These are phyloP conservation scores for Cantharellus cinnabarinus DNA, from an alignment of 768 basidiomycete species.

Conservation along the genomic window DNA sequence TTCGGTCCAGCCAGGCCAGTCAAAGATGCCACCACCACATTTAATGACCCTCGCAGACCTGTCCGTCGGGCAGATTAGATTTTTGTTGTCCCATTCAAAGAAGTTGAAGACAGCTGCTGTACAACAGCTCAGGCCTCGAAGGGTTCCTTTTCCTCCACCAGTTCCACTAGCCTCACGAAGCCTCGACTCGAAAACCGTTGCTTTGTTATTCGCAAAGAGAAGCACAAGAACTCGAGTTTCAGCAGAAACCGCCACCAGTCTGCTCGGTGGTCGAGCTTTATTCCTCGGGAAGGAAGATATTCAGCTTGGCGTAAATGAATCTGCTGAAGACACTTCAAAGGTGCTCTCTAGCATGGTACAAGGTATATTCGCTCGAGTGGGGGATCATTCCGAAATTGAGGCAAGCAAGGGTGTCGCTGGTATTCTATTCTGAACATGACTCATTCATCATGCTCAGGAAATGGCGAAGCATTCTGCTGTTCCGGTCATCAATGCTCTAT, in stretches of 20 bases:
- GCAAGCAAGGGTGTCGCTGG: constrained; percentile 21
- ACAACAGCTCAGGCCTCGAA: constrained; percentile 17
- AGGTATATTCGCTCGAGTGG: constrained; percentile 92
- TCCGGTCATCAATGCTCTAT: constrained; percentile 91
- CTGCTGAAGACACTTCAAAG: constrained; percentile 56
- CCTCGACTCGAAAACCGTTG: constrained; percentile 65
- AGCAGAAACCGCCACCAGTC: constrained; percentile 56
- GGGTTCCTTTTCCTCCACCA: background rate
- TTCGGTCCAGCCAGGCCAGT: background rate
- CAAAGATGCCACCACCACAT: constrained; percentile 32
- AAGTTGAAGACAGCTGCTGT: constrained; percentile 36
- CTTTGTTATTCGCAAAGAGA: constrained; percentile 80
- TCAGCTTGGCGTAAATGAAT: constrained; percentile 92
- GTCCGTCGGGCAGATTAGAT: constrained; percentile 46
- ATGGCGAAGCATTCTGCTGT: constrained; percentile 77
- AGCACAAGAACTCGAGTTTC: constrained; percentile 82
- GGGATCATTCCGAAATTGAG: constrained; percentile 82
- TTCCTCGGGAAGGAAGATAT: constrained; percentile 84
- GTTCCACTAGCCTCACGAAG: constrained; percentile 36
- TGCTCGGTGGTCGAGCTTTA: constrained; percentile 75
- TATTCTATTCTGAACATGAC: background rate
- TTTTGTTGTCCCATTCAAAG: constrained; percentile 42
- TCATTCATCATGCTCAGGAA: constrained; percentile 30
- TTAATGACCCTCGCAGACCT: constrained; percentile 84
- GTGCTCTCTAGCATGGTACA: constrained; percentile 91